These are phyloP conservation scores for Sequoia sempervirens DNA, from an alignment of 75 land plant genomes.

Conservation along the genomic window DNA sequence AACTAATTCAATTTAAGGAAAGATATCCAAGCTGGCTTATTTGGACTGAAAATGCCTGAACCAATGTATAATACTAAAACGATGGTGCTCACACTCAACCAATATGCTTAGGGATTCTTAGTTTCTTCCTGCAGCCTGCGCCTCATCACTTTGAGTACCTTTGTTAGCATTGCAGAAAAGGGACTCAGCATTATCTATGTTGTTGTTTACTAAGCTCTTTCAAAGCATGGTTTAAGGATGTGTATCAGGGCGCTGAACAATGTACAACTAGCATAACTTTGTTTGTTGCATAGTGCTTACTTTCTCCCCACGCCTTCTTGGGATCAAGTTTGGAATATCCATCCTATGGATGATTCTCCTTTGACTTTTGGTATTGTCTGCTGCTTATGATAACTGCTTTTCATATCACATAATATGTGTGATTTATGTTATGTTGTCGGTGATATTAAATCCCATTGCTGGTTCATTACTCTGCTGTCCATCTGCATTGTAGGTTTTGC, in stretches of 20 bases:
- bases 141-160: background rate
- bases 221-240: background rate
- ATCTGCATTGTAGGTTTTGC: background rate
- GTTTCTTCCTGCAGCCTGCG: no score
- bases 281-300: background rate
- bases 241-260: background rate
- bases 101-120: background rate
- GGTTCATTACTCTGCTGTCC: background rate
- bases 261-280: background rate
- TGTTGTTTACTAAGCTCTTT: background rate
- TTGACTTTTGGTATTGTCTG: background rate
- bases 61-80: background rate
- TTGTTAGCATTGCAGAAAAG: background rate
- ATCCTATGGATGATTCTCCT: background rate
- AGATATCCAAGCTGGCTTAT: background rate
- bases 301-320: background rate
- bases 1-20: background rate
- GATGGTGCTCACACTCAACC: background rate
- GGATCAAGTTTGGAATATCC: background rate
- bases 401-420: background rate
- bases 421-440: background rate
- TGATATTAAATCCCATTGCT: background rate
- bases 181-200: background rate
- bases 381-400: background rate
- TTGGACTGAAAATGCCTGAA: background rate